Evolutionary conservation across 805 yeast genomes (phyloP).

Genomic region (Saccharomyces cerevisiae): DNA sequence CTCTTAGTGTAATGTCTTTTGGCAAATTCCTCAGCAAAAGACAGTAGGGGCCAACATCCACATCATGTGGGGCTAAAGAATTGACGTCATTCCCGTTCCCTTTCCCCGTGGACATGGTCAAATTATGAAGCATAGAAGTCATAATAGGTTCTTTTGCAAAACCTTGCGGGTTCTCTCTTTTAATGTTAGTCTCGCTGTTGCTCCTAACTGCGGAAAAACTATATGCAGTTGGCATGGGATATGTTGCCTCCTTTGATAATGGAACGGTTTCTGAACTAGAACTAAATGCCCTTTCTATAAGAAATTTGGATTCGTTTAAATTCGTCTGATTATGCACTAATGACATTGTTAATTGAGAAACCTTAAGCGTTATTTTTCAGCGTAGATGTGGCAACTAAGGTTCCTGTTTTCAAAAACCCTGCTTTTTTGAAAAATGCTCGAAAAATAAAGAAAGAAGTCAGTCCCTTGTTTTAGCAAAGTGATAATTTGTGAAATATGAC

Average conservation of each 20-base stretch:
- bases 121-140: constrained; percentile 13
- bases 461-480: neutral
- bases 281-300: constrained; percentile 16
- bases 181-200: constrained; percentile 9
- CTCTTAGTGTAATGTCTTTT: constrained; percentile 51
- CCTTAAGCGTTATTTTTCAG: neutral
- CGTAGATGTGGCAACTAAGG: neutral
- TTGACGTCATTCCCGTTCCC: neutral
- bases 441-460: neutral
- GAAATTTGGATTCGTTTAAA: constrained; percentile 10
- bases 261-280: constrained; percentile 17
- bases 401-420: neutral
- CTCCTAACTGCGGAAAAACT: neutral
- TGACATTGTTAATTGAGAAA: neutral
- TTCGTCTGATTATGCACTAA: constrained; percentile 2
- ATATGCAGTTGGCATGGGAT: neutral
- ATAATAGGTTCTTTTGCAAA: neutral
- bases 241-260: constrained; percentile 2
- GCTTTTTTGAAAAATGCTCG: neutral
- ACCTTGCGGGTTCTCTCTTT: neutral
- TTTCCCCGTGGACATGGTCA: constrained; percentile 5
- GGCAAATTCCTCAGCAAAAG: constrained; percentile 51
- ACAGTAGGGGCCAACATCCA: constrained; percentile 6
- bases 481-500: neutral
- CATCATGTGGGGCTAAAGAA: neutral